phyloP scores from a whole-genome alignment of 2,329 filamentous ascomycete genomes.

The Alternaria postmessia region DNA sequence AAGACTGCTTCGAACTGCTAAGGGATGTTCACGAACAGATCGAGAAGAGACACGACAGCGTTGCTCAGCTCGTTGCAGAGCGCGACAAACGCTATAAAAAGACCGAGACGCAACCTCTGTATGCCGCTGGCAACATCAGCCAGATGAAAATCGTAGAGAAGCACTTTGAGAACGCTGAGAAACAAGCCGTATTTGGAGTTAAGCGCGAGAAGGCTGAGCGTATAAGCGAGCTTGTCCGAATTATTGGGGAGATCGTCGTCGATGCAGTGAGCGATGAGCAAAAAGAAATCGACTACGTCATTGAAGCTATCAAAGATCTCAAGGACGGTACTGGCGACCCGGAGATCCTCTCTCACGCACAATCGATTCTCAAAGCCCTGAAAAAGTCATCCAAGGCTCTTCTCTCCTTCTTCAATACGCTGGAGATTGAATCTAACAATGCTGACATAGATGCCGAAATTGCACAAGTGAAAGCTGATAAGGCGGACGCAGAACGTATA shows the following conservation, averaged over 20 bases:
- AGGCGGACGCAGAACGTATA: conserved; percentile 52
- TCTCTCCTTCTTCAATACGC: conserved; percentile 55
- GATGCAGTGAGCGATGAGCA: conserved; percentile 62
- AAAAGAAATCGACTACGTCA: conserved; percentile 58
- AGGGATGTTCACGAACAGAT: conserved; percentile 56
- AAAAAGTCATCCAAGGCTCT: conserved; percentile 50
- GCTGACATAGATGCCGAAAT: conserved; percentile 64
- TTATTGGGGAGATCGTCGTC: conserved; percentile 61
- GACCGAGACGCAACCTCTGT: conserved; percentile 61
- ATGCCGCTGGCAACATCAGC: conserved; percentile 60
- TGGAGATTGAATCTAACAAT: conserved; percentile 61
- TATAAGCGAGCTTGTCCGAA: conserved; percentile 59
- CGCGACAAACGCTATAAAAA: conserved; percentile 64
- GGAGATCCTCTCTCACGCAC: conserved; percentile 35
- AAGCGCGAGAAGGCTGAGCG: conserved; percentile 59
- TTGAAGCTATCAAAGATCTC: conserved; percentile 52
- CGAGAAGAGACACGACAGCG: conserved; percentile 59
- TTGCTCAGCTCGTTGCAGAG: conserved; percentile 60
- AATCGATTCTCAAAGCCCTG: conserved; percentile 45
- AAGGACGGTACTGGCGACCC: conserved; percentile 41
- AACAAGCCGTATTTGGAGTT: conserved; percentile 58
- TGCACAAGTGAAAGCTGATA: conserved; percentile 59
- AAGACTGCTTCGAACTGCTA: conserved; percentile 47
- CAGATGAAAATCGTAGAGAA: conserved; percentile 59
- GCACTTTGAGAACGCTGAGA: conserved; percentile 60